Evolutionary conservation across 208 protist species (phyloP), one percentile per base, ranked within the genome.

Genomic region (Herpetomonas muscarum): DNA sequence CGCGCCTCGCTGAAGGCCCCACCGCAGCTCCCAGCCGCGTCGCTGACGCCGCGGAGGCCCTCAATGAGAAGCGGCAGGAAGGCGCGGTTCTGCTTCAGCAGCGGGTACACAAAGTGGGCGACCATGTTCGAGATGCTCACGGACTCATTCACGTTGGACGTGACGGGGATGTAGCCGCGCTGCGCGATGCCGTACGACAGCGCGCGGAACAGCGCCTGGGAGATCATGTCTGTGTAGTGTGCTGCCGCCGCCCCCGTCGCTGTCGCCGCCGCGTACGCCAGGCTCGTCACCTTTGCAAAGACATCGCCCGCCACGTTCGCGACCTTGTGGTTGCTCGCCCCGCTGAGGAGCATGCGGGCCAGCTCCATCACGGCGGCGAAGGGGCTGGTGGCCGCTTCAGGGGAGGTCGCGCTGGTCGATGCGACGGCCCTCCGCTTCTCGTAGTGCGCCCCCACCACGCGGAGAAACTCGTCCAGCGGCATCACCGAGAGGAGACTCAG

Each of bases 241-340:
- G 39, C 24, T n/a, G n/a, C 10, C 41, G 17, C 15, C 41, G 15
- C 19, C 22, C 10, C 19, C 22, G 5, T 46, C 41, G 17, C 10
- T 22, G 19, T 22, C 41, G 41, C 41, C 37, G 17, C 64, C 19
- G 24, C 41, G 37, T 42, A 69, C 50, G 55, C 55, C 19, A 74
- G 41, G 7, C 42, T 37, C 1, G 61, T 67, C 0, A 83, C 48
- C 55, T 84, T 75, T 5, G 79, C 75, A 70, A 91, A 87, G 9
- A 90, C 78, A 24, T 92, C 88, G 4, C 88, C 88, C 1, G 75
- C 74, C 22, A 90, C 70, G 58, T 81, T 94, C 22, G 69, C 80
- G 28, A 94, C 72, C 61, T 94, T 94, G 67, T 86, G 79, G 58
- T 92, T 94, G 42, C 70, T 78, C 19, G 82, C 82, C 32, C 67